These are phyloP conservation scores for Didymosphaeria variabile DNA, from an alignment of 2,329 filamentous ascomycete genomes.

Conservation along the genomic window DNA sequence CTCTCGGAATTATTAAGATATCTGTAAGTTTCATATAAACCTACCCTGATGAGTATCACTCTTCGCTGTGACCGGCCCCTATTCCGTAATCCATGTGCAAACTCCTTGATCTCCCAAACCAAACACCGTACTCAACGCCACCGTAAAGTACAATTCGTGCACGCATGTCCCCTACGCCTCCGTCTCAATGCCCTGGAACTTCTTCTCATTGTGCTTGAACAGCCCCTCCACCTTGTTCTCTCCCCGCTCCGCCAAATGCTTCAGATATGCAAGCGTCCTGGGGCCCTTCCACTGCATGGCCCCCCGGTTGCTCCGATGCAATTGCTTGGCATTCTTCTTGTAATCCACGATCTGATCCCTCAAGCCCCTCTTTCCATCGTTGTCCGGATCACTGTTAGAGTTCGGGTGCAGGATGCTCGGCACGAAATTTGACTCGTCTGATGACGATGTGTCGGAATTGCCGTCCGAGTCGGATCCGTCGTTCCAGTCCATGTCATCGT, in stretches of 20 bases:
- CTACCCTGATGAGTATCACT: too few species aligned
- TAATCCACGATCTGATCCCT: slow-evolving; percentile 66
- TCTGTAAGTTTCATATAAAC: too few species aligned
- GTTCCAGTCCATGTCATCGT: slow-evolving; percentile 55
- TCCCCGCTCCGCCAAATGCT: slow-evolving; percentile 65
- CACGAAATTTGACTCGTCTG: slow-evolving; percentile 19
- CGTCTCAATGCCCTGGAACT: slow-evolving; percentile 69
- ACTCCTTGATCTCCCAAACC: not conserved
- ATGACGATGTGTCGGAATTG: slow-evolving; percentile 1
- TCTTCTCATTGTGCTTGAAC: slow-evolving; percentile 66
- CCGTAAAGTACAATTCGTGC: too few species aligned
- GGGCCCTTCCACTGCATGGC: slow-evolving; percentile 77
- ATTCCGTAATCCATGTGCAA: not conserved
- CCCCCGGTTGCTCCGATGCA: slow-evolving; percentile 66
- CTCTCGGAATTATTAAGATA: too few species aligned
- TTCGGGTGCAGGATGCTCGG: slow-evolving; percentile 37
- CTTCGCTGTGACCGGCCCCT: too few species aligned
- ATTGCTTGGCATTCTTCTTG: slow-evolving; percentile 37
- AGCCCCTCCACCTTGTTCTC: slow-evolving; percentile 55
- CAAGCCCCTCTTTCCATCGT: slow-evolving; percentile 55
- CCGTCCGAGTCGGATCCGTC: slow-evolving; percentile 18
- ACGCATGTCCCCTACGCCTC: slow-evolving; percentile 62
- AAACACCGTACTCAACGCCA: not conserved
- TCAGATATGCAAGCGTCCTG: slow-evolving; percentile 65
- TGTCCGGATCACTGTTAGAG: slow-evolving; percentile 33